Percentiles rank a stretch among this genome's conserved stretches.
These are phyloP conservation scores for Cutaneotrichosporon sp. DNA, from an alignment of 1,284 basidiomycete genomes.

Conservation along the genomic window DNA sequence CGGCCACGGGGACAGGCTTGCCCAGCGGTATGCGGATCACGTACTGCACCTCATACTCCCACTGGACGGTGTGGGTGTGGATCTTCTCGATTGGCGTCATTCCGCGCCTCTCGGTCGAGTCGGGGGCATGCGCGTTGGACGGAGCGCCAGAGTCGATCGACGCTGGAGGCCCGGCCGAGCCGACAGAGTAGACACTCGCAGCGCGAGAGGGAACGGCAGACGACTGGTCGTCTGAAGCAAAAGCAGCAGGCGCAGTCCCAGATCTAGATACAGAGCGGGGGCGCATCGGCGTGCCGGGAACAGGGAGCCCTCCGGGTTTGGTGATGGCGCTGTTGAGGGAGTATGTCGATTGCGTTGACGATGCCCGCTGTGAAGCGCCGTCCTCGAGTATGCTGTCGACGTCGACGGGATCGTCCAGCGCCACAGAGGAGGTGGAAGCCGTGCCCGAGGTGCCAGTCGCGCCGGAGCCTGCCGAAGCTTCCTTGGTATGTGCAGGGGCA, in stretches of 20 bases:
- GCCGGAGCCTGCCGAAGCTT: conserved; percentile 4
- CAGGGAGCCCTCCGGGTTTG: not conserved
- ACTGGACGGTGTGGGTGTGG: conserved; percentile 39
- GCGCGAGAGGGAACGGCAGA: not conserved
- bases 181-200: conserved; percentile 3
- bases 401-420: not conserved
- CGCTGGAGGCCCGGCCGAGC: not conserved
- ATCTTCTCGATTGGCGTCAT: conserved; percentile 35
- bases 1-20: conserved; percentile 25
- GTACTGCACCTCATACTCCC: conserved; percentile 47
- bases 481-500: not conserved
- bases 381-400: not conserved
- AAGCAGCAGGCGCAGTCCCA: not conserved
- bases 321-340: conserved; percentile 5
- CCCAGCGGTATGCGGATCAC: conserved; percentile 41
- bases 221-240: not conserved
- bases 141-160: not conserved
- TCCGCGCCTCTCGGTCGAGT: conserved; percentile 34
- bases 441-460: not conserved
- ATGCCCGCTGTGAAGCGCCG: not conserved
- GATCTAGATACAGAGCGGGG: not conserved
- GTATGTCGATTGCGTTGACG: conserved; percentile 3
- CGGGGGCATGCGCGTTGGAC: not conserved
- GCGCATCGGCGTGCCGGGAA: not conserved
- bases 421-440: not conserved